Evolutionary conservation across 2,329 filamentous ascomycete species (phyloP).

Genomic region (Aureobasidium sp.): DNA sequence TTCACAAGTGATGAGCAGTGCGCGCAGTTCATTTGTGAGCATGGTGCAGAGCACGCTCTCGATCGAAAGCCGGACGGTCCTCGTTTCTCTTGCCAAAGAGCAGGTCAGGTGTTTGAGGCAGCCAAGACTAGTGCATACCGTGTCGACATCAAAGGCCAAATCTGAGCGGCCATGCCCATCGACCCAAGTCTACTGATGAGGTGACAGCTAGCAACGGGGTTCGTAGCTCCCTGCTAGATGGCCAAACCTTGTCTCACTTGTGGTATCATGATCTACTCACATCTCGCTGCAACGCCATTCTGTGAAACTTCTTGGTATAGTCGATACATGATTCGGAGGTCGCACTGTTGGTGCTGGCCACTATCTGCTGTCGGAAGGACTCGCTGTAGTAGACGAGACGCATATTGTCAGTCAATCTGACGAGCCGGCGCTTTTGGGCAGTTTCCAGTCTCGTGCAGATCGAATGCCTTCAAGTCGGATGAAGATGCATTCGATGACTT

Average conservation of each 20-base stretch:
- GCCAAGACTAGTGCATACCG: conserved; percentile 70
- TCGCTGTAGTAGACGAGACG: neutral
- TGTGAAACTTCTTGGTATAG: neutral
- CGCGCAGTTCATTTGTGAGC: conserved; percentile 79
- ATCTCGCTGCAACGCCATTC: neutral
- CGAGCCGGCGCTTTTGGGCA: neutral
- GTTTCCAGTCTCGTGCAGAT: neutral
- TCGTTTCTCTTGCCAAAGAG: conserved; percentile 67
- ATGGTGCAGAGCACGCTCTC: conserved; percentile 68
- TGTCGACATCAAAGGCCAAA: conserved; percentile 97
- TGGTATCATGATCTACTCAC: neutral
- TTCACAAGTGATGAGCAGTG: conserved; percentile 73
- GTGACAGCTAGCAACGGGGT: neutral
- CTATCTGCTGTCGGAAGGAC: neutral
- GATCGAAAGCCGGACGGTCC: conserved; percentile 64
- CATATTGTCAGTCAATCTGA: neutral
- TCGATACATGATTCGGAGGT: neutral
- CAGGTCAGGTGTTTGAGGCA: conserved; percentile 63
- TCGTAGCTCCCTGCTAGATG: conserved; percentile 14
- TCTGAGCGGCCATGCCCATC: conserved; percentile 58
- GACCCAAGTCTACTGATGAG: conserved; percentile 40
- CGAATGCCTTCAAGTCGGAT: neutral
- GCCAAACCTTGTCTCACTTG: neutral
- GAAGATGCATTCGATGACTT: neutral
- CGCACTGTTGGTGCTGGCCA: neutral